phyloP scores from a whole-genome alignment of 2,329 filamentous ascomycete genomes.

The Fusarium sambucinum region DNA sequence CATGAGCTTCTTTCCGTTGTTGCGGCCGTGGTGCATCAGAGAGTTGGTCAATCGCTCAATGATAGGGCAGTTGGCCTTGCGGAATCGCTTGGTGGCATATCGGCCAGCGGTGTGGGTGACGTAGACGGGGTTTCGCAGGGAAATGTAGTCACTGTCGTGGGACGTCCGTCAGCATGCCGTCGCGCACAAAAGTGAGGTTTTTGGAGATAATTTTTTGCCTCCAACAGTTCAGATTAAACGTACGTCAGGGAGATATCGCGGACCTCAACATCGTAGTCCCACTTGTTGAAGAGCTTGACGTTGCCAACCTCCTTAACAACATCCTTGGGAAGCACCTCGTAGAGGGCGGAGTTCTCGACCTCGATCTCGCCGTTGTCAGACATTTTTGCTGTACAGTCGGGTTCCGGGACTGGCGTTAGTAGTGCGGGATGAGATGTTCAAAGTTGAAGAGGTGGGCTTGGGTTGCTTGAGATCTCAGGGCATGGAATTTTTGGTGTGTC shows the following conservation, averaged over 20 bases:
- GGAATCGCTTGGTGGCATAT: conserved; percentile 99
- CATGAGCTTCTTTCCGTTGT: conserved; percentile 99
- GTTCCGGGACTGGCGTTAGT: conserved; percentile 54
- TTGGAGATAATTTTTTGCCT: conserved; percentile 23
- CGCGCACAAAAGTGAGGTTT: conserved; percentile 29
- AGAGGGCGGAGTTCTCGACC: conserved; percentile 81
- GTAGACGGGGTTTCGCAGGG: conserved; percentile 99
- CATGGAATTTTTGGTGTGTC: conserved; percentile 21
- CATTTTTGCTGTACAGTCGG: conserved; percentile 72
- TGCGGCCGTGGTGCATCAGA: conserved; percentile 99
- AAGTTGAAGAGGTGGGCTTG: conserved; percentile 33
- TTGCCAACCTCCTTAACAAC: conserved; percentile 88
- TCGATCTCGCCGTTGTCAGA: conserved; percentile 96
- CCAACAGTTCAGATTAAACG: conserved; percentile 45
- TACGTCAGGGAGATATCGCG: conserved; percentile 99
- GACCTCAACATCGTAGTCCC: conserved; percentile 98
- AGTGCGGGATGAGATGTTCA: conserved; percentile 51
- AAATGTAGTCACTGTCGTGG: conserved; percentile 91
- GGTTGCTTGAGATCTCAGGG: conserved; percentile 14
- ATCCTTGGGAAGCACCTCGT: conserved; percentile 91
- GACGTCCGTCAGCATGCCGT: conserved; percentile 52
- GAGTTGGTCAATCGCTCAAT: conserved; percentile 99
- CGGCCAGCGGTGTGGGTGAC: conserved; percentile 98
- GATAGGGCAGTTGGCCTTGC: conserved; percentile 99
- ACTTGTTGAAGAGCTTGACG: conserved; percentile 98